These are phyloP conservation scores for Malus hybrid DNA, from an alignment of 331 rosid species.

Conservation along the genomic window DNA sequence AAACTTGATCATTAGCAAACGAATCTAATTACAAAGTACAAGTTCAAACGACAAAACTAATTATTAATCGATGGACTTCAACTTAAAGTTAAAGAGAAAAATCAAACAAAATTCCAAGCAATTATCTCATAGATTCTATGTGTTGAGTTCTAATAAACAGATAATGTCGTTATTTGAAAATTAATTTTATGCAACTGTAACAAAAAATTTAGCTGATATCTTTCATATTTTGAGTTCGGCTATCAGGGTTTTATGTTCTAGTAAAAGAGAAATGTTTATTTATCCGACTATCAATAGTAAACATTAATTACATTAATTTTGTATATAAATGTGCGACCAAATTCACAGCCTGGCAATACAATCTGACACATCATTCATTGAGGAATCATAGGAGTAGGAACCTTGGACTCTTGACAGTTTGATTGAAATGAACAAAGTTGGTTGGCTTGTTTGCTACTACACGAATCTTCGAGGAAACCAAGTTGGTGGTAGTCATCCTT, in stretches of 20 bases:
- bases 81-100: background rate
- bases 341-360: background rate
- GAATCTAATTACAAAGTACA: conserved; percentile 16
- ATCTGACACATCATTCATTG: background rate
- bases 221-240: too few species aligned
- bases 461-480: conserved; percentile 9
- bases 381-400: background rate
- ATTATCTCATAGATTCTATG: background rate
- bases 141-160: too few species aligned
- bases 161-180: background rate
- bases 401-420: background rate
- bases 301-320: too few species aligned
- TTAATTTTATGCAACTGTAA: too few species aligned
- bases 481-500: background rate
- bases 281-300: too few species aligned
- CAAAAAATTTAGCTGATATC: too few species aligned
- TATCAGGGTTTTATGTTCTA: background rate
- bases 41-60: background rate
- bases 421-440: conserved; percentile 1
- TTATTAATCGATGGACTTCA: background rate
- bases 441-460: background rate
- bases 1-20: conserved; percentile 19
- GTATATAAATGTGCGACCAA: background rate
- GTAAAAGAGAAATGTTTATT: background rate
- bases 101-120: background rate